These are phyloP conservation scores for Aureobasidium sp. DNA, from an alignment of 2,329 filamentous ascomycete species.

Conservation along the genomic window DNA sequence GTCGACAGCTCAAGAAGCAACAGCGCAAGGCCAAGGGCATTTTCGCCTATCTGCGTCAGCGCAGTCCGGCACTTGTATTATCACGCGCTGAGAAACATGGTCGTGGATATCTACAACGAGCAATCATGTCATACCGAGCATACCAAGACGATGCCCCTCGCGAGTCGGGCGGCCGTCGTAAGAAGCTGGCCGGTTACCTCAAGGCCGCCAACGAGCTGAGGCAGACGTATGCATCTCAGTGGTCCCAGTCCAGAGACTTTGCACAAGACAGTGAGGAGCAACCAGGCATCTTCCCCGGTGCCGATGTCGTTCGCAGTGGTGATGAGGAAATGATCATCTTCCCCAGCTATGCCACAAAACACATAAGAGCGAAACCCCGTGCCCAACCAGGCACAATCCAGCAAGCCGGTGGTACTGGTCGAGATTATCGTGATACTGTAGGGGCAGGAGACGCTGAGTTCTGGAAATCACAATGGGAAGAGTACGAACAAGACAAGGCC, in stretches of 20 bases:
- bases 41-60: constrained; percentile 22
- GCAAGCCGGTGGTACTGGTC: constrained; percentile 31
- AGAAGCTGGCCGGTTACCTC: constrained; percentile 66
- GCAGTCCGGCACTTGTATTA: constrained; percentile 22
- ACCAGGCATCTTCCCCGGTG: constrained; percentile 74
- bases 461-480: constrained; percentile 71
- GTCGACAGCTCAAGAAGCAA: constrained; percentile 42
- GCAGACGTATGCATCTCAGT: constrained; percentile 55
- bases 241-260: constrained; percentile 23
- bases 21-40: constrained; percentile 25
- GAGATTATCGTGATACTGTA: constrained; percentile 34
- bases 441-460: constrained; percentile 58
- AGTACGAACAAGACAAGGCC: constrained; percentile 71
- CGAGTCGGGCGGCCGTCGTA: constrained; percentile 64
- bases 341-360: constrained; percentile 79
- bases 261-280: constrained; percentile 41
- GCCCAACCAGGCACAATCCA: constrained; percentile 30
- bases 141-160: constrained; percentile 29
- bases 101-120: constrained; percentile 8
- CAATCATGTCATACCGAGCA: constrained; percentile 25
- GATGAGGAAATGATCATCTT: constrained; percentile 93
- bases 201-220: constrained; percentile 64
- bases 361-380: constrained; percentile 43
- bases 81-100: constrained; percentile 25
- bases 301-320: constrained; percentile 68